Evolutionary conservation across 2,329 filamentous ascomycete genomes (phyloP).

Genomic region (Arachnopeziza araneosa): DNA sequence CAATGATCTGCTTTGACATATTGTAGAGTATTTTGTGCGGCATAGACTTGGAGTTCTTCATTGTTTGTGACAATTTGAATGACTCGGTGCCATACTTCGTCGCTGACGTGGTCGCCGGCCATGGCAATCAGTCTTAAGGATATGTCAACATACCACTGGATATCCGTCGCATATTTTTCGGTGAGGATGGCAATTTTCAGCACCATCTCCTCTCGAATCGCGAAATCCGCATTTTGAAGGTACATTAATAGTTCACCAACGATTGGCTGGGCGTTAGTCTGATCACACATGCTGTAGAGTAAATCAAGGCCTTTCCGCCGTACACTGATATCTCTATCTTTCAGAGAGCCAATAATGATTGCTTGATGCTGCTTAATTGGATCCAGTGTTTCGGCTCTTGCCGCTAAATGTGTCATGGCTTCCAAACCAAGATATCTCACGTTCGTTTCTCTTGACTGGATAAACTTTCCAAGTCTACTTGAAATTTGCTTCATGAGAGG

Average conservation of each 20-base stretch:
- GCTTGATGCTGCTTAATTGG: conserved; percentile 98
- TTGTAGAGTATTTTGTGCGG: conserved; percentile 85
- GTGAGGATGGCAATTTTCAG: conserved; percentile 97
- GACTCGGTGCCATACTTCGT: conserved; percentile 98
- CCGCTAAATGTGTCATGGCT: conserved; percentile 96
- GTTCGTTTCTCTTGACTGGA: conserved; percentile 94
- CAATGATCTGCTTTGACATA: conserved; percentile 91
- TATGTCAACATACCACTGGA: conserved; percentile 99
- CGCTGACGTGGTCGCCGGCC: conserved; percentile 96
- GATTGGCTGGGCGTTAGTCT: conserved; percentile 87
- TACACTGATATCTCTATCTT: conserved; percentile 95
- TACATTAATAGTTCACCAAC: conserved; percentile 92
- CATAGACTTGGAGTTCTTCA: conserved; percentile 94
- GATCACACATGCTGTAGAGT: conserved; percentile 99
- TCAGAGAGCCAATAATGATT: conserved; percentile 88
- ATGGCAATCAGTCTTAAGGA: conserved; percentile 90
- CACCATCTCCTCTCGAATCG: conserved; percentile 98
- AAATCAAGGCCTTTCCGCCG: conserved; percentile 91
- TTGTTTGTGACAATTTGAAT: conserved; percentile 99
- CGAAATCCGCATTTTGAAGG: conserved; percentile 93
- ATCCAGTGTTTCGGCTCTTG: conserved; percentile 86
- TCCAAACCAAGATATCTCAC: conserved; percentile 93
- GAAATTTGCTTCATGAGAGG: conserved; percentile 96
- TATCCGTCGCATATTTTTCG: conserved; percentile 96
- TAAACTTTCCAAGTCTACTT: conserved; percentile 83